Percentiles rank a stretch among this genome's conserved stretches.
These are phyloP conservation scores for Colletotrichum siamense DNA, from an alignment of 2,329 filamentous ascomycete genomes.

Conservation along the genomic window DNA sequence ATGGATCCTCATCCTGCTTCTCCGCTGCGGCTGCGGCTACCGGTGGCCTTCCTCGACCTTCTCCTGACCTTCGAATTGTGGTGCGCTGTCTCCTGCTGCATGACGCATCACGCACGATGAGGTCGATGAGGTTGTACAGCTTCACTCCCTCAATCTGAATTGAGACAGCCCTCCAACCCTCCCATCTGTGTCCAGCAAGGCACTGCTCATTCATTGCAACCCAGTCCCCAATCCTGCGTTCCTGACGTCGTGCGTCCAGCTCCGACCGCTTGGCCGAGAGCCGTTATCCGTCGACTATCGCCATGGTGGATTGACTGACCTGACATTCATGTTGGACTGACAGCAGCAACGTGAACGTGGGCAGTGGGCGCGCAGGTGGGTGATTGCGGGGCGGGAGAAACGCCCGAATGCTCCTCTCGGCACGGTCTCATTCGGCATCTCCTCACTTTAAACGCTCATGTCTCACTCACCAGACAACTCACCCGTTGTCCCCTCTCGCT, in stretches of 20 bases:
- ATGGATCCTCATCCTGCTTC: neutral
- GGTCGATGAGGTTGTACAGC: conserved; percentile 22
- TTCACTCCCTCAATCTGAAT: neutral
- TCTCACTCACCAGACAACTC: neutral
- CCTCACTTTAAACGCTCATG: neutral
- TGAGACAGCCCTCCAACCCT: neutral
- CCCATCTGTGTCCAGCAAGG: neutral
- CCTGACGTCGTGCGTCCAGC: conserved; percentile 6
- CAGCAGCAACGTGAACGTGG: neutral
- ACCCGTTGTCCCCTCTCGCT: neutral
- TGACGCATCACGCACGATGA: conserved; percentile 18
- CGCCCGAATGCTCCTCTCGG: neutral
- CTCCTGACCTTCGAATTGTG: neutral
- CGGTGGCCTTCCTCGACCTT: neutral
- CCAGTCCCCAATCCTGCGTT: neutral
- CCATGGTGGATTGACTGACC: neutral
- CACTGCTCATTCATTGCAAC: conserved; percentile 7
- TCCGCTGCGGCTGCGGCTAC: neutral
- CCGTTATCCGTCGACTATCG: conserved; percentile 2
- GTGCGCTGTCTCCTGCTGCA: neutral
- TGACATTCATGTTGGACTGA: neutral
- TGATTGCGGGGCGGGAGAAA: neutral
- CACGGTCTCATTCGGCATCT: neutral
- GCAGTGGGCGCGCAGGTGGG: neutral
- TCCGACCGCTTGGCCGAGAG: conserved; percentile 7